Evolutionary conservation across 1,284 basidiomycete species (phyloP).

Genomic region (Malassezia globosa): DNA sequence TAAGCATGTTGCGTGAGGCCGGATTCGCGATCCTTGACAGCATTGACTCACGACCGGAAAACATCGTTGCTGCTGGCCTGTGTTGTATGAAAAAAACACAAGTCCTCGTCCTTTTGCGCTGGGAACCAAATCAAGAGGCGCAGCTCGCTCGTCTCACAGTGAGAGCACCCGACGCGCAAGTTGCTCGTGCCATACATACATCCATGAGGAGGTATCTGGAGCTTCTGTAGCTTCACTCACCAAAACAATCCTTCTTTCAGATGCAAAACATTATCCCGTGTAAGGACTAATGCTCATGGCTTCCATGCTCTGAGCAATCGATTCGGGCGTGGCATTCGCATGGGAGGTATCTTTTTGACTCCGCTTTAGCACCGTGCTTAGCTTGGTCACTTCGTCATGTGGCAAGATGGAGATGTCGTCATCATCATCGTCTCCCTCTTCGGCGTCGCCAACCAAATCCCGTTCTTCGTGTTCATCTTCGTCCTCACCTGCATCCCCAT

Average conservation of each 20-base stretch:
- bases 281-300: constrained; percentile 43
- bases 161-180: constrained; percentile 74
- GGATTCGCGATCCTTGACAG: constrained; percentile 64
- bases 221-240: background rate
- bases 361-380: background rate
- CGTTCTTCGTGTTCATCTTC: too few species aligned
- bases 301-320: constrained; percentile 34
- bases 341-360: background rate
- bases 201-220: background rate
- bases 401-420: background rate
- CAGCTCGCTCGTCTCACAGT: constrained; percentile 89
- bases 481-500: constrained; percentile 27
- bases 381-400: constrained; percentile 15
- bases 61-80: constrained; percentile 82
- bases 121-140: constrained; percentile 89
- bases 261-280: constrained; percentile 7
- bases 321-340: constrained; percentile 25
- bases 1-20: constrained; percentile 54
- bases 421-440: constrained; percentile 9
- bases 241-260: too few species aligned
- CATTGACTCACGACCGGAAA: constrained; percentile 55
- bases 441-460: too few species aligned
- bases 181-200: background rate
- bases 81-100: constrained; percentile 73
- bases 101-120: constrained; percentile 78